A percentile compares a stretch with the other conserved stretches of the same genome.
Evolutionary conservation across 2,329 filamentous ascomycete genomes (phyloP).

Genomic region (Ophiocordyceps australis): DNA sequence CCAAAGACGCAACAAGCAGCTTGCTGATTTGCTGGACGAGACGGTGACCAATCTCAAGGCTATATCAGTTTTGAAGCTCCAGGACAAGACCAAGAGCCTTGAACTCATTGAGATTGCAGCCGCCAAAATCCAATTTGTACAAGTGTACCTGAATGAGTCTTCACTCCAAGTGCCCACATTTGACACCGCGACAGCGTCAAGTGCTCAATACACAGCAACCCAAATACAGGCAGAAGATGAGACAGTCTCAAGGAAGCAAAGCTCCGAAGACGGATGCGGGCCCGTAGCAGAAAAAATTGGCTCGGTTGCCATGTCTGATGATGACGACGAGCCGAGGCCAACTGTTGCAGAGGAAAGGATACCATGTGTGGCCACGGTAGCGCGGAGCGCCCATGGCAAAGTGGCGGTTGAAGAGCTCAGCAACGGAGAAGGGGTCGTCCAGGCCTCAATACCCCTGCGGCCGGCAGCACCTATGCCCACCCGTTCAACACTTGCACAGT

Average conservation of each 20-base stretch:
- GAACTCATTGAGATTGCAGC: conserved; percentile 39
- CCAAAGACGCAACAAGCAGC: conserved; percentile 45
- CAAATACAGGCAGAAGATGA: neutral
- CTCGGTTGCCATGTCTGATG: too few species aligned
- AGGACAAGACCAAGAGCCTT: conserved; percentile 28
- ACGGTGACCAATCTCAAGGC: conserved; percentile 45
- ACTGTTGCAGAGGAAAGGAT: neutral
- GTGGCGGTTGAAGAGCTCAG: too few species aligned
- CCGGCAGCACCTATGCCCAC: conserved; percentile 30
- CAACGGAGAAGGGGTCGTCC: neutral
- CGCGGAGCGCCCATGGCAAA: too few species aligned
- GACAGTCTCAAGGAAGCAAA: neutral
- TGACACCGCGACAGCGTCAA: neutral
- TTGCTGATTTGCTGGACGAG: conserved; percentile 51
- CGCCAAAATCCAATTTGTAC: conserved; percentile 48
- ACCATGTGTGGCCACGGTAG: too few species aligned
- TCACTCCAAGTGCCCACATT: conserved; percentile 26
- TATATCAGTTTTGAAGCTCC: conserved; percentile 29
- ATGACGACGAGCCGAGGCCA: neutral
- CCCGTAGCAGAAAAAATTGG: too few species aligned
- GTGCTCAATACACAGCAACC: too few species aligned
- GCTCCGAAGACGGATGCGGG: too few species aligned
- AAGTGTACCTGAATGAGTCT: conserved; percentile 40
- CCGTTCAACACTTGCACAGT: conserved; percentile 51
- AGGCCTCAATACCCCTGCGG: conserved; percentile 2